Conservation (phyloP, 2,329 filamentous ascomycete species). For the Chaetomiaceae sp. region DNA sequence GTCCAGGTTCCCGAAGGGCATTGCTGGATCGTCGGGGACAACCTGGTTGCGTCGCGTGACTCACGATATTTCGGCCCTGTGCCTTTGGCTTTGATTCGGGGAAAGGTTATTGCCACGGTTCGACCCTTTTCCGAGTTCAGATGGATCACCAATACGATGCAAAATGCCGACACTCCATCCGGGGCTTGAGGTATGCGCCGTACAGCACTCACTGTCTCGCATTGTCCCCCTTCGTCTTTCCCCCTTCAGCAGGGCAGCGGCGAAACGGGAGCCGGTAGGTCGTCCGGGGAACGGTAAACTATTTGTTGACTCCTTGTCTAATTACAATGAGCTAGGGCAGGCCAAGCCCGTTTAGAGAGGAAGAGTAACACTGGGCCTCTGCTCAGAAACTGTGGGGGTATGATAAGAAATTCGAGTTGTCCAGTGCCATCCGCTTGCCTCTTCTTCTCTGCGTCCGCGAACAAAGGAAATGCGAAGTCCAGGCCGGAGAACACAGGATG, state of each 20-base stretch:
- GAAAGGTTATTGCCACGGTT: constrained; percentile 65
- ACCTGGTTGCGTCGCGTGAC: constrained; percentile 75
- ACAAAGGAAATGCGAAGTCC: constrained; percentile 22
- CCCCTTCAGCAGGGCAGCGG: background rate
- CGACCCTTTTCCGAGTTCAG: constrained; percentile 46
- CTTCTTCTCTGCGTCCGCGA: constrained; percentile 18
- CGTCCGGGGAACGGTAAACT: constrained; percentile 7
- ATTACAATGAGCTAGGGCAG: constrained; percentile 25
- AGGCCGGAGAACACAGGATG: background rate
- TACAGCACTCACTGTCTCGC: background rate
- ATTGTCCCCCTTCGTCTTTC: background rate
- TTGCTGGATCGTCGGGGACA: constrained; percentile 87
- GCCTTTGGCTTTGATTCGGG: constrained; percentile 75
- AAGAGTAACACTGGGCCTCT: background rate
- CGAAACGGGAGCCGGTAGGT: background rate
- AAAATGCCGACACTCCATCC: constrained; percentile 2
- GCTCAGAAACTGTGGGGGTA: constrained; percentile 3
- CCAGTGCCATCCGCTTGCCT: constrained; percentile 9
- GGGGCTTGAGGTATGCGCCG: background rate
- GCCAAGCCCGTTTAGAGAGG: constrained; percentile 7
- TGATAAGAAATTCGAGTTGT: background rate
- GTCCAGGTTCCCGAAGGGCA: constrained; percentile 79
- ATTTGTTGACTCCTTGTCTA: constrained; percentile 14
- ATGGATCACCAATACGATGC: constrained; percentile 41
- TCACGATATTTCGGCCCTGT: constrained; percentile 82